These are phyloP conservation scores for Stachybotrys chartarum DNA, from an alignment of 2,329 filamentous ascomycete genomes.

Conservation along the genomic window DNA sequence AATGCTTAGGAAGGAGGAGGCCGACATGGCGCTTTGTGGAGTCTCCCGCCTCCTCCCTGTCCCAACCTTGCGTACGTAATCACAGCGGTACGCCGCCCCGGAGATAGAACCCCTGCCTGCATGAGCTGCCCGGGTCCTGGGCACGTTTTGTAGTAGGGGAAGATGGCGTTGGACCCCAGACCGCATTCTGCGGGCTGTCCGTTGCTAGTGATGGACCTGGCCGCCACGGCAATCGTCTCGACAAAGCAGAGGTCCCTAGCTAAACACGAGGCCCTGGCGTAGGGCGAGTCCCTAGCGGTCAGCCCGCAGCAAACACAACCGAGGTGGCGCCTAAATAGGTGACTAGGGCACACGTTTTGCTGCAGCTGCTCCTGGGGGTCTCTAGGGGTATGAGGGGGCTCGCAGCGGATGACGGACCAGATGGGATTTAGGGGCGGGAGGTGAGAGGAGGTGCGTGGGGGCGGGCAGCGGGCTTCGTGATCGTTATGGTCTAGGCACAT, in stretches of 20 bases:
- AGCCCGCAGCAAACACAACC: background rate
- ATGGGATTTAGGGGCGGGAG: too few relatives aligned
- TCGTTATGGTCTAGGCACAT: too few relatives aligned
- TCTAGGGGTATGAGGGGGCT: background rate
- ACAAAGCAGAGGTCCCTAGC: background rate
- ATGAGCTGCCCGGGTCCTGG: background rate
- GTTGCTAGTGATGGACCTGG: background rate
- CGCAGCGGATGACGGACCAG: too few relatives aligned
- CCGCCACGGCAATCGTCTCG: background rate
- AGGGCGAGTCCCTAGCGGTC: background rate
- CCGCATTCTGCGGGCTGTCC: background rate
- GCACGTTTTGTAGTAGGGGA: background rate
- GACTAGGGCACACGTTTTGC: too few relatives aligned
- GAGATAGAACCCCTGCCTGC: background rate
- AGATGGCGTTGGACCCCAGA: background rate
- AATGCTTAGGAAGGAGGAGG: too few relatives aligned
- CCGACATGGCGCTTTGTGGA: background rate
- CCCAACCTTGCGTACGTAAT: too few relatives aligned
- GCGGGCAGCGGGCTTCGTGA: too few relatives aligned
- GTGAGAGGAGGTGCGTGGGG: too few relatives aligned
- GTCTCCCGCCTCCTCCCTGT: background rate
- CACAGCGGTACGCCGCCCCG: too few relatives aligned
- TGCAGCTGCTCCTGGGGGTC: background rate
- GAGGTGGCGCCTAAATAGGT: background rate
- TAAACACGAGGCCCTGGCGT: background rate